Percentiles rank a stretch among this genome's conserved stretches.
These are phyloP conservation scores for Pachyrhizus erosus DNA, from an alignment of 306 rosid species.

Conservation along the genomic window DNA sequence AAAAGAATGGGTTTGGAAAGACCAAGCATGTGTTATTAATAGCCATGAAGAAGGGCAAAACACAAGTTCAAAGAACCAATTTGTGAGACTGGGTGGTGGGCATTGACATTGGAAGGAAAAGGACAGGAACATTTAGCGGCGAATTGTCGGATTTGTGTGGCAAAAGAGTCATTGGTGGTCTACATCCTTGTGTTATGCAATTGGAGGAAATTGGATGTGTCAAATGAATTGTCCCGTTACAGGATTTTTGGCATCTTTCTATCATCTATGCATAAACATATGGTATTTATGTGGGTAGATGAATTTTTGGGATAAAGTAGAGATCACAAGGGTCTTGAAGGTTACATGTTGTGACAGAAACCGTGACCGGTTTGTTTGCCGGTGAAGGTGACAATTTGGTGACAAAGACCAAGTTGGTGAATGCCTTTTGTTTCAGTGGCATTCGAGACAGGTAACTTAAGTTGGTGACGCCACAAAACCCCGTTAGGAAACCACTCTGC, in stretches of 20 bases:
- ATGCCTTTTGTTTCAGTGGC: constrained; percentile 7
- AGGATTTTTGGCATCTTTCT: constrained; percentile 44
- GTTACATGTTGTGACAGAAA: not conserved
- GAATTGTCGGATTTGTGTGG: constrained; percentile 38
- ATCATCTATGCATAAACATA: not conserved
- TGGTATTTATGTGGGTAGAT: constrained; percentile 17
- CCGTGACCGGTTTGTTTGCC: constrained; percentile 21
- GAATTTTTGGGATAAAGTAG: constrained; percentile 34
- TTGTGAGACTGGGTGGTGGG: not conserved
- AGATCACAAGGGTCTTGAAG: not conserved
- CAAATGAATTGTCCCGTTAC: constrained; percentile 38
- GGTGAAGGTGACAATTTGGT: constrained; percentile 28
- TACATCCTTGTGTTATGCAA: constrained; percentile 39
- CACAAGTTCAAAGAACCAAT: constrained; percentile 7
- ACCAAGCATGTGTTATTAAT: constrained; percentile 33
- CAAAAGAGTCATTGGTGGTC: constrained; percentile 41
- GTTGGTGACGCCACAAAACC: not conserved
- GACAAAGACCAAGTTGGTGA: not conserved
- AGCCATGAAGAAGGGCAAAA: not conserved
- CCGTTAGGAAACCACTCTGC: not conserved
- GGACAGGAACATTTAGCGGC: constrained; percentile 48
- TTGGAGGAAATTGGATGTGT: constrained; percentile 36
- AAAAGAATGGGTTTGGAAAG: not conserved
- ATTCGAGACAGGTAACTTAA: not conserved
- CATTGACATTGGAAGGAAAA: constrained; percentile 38